A percentile compares a stretch with the other conserved stretches of the same genome.
Conservation (phyloP, 163 green algal species). For the Chlorella variabilis region DNA sequence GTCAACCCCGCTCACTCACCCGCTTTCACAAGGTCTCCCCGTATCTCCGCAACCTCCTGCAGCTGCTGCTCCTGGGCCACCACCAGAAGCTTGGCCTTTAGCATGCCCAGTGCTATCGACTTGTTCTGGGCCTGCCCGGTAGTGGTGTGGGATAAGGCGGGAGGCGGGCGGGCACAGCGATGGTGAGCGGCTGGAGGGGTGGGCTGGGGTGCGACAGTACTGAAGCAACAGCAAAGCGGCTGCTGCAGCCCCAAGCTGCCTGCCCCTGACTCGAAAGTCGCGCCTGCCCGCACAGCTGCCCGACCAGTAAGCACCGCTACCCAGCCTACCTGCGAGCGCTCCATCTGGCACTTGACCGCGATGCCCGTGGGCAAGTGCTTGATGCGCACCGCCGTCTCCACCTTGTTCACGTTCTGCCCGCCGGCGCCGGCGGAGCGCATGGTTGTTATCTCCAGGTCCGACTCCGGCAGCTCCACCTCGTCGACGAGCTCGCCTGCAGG, state of each 20-base stretch:
- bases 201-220: too few species aligned
- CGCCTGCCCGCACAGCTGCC: too few species aligned
- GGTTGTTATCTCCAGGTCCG: slow-evolving; percentile 93
- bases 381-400: slow-evolving; percentile 90
- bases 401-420: slow-evolving; percentile 98
- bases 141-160: too few species aligned
- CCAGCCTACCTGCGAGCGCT: slow-evolving; percentile 91
- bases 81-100: slow-evolving; percentile 88
- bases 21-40: slow-evolving; percentile 89
- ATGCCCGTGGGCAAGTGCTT: slow-evolving; percentile 94
- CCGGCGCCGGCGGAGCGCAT: slow-evolving; percentile 89
- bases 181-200: not conserved
- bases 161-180: slow-evolving; percentile 40
- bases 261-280: too few species aligned
- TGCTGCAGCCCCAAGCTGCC: too few species aligned
- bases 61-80: slow-evolving; percentile 89
- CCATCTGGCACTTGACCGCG: slow-evolving; percentile 83
- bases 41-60: slow-evolving; percentile 82
- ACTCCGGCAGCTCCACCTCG: slow-evolving; percentile 66
- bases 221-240: too few species aligned
- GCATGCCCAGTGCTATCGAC: slow-evolving; percentile 69
- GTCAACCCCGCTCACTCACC: slow-evolving; percentile 19
- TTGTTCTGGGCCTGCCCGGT: slow-evolving; percentile 64
- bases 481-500: slow-evolving; percentile 56
- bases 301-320: too few species aligned